A percentile compares a stretch with the other conserved stretches of the same genome.
Conservation (phyloP, 163 green algal species). For the Scenedesmus sp. region DNA sequence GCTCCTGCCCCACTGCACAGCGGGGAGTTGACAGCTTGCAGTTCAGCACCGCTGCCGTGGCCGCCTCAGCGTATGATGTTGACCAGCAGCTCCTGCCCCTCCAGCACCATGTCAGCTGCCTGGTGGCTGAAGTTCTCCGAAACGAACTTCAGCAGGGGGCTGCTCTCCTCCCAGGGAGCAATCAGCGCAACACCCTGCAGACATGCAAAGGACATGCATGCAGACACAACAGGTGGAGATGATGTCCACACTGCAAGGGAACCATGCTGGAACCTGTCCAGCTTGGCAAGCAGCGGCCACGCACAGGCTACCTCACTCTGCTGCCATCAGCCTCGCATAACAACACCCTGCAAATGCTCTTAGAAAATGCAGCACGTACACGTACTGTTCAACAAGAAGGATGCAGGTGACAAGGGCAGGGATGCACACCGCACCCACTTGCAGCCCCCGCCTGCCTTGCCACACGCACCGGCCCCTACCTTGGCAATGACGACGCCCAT, state of each 20-base stretch:
- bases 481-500: conserved; percentile 46
- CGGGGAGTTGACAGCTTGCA: neutral
- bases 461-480: neutral
- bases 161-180: conserved; percentile 54
- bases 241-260: too few species aligned
- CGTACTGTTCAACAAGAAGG: too few species aligned
- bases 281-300: too few species aligned
- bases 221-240: neutral
- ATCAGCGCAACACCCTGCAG: conserved; percentile 45
- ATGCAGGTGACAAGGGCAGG: too few species aligned
- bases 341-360: too few species aligned
- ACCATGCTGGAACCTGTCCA: too few species aligned
- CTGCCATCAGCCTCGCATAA: too few species aligned
- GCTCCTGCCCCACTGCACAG: neutral
- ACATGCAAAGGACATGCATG: neutral
- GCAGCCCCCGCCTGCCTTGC: too few species aligned
- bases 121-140: conserved; percentile 54
- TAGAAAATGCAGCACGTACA: too few species aligned
- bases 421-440: too few species aligned
- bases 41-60: neutral
- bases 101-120: conserved; percentile 44
- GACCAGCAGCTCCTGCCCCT: conserved; percentile 53
- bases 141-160: conserved; percentile 48
- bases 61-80: conserved; percentile 21
- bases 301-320: too few species aligned